Evolutionary conservation across 345 rosid species (phyloP).

Genomic region (Citrus inodora): DNA sequence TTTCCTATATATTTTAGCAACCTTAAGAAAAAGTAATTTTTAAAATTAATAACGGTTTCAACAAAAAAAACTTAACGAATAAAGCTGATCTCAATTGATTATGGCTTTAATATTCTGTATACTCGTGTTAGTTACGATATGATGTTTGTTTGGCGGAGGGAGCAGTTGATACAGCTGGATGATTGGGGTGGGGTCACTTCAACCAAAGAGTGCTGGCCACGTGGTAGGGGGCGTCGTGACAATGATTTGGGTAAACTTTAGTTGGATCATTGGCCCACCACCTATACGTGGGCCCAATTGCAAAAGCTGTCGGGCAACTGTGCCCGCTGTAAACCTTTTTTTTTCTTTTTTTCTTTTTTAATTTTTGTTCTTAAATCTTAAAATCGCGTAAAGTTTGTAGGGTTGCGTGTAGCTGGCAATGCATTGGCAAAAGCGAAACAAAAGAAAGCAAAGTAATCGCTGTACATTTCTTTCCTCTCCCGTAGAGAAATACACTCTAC

Average conservation of each 20-base stretch:
- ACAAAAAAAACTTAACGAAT: no score
- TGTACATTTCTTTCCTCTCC: neutral
- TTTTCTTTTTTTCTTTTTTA: no score
- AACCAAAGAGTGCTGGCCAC: conserved; percentile 25
- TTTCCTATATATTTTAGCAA: no score
- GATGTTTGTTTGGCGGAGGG: neutral
- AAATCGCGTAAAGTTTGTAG: neutral
- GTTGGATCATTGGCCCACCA: conserved; percentile 3
- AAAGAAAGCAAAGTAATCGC: neutral
- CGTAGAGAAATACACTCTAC: neutral
- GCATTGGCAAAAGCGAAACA: neutral
- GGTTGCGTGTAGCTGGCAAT: neutral
- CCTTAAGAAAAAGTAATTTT: no score
- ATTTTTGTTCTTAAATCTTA: no score
- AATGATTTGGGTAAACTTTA: conserved; percentile 10
- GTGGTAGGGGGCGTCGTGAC: neutral
- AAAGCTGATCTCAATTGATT: no score
- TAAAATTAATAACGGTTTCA: no score
- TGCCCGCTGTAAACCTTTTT: neutral
- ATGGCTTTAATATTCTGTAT: neutral
- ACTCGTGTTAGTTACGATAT: neutral
- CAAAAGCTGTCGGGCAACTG: neutral
- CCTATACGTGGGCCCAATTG: neutral
- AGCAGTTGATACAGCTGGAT: conserved; percentile 41
- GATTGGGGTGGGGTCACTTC: conserved; percentile 27